A percentile compares a stretch with the other conserved stretches of the same genome.
Conservation (phyloP, 129 eudicot genomes). For the Flaveria ramosissima region DNA sequence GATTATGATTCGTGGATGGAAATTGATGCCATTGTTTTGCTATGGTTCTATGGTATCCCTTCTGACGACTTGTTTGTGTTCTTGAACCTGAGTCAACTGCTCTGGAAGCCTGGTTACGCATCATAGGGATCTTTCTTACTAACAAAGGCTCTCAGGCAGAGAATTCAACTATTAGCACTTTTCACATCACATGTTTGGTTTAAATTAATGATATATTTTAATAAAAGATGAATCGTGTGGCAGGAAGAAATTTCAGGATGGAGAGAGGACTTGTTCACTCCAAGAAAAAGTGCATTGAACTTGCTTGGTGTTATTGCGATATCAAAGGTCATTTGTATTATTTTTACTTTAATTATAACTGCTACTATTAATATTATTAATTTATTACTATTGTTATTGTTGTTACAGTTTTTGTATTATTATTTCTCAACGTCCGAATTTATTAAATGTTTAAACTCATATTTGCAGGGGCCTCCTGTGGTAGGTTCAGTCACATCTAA, state of each 20-base stretch:
- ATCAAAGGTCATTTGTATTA: constrained; percentile 50
- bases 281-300: constrained; percentile 74
- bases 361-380: neutral
- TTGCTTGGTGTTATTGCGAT: constrained; percentile 77
- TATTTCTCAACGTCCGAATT: neutral
- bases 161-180: too few relatives aligned
- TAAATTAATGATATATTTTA: neutral
- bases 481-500: constrained; percentile 52
- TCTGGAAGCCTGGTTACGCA: too few relatives aligned
- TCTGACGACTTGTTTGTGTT: too few relatives aligned
- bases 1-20: too few relatives aligned
- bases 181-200: too few relatives aligned
- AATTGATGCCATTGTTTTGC: too few relatives aligned
- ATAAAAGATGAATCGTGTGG: constrained; percentile 22
- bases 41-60: too few relatives aligned
- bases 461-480: constrained; percentile 70
- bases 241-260: constrained; percentile 82
- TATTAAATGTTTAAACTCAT: constrained; percentile 23
- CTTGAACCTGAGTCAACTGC: too few relatives aligned
- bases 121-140: too few relatives aligned
- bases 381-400: neutral
- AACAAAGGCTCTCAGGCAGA: too few relatives aligned
- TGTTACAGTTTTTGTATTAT: constrained; percentile 3
- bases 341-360: neutral
- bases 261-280: constrained; percentile 77